Evolutionary conservation across 305 asterid species (phyloP).

Genomic region (Coffea humblotiana): DNA sequence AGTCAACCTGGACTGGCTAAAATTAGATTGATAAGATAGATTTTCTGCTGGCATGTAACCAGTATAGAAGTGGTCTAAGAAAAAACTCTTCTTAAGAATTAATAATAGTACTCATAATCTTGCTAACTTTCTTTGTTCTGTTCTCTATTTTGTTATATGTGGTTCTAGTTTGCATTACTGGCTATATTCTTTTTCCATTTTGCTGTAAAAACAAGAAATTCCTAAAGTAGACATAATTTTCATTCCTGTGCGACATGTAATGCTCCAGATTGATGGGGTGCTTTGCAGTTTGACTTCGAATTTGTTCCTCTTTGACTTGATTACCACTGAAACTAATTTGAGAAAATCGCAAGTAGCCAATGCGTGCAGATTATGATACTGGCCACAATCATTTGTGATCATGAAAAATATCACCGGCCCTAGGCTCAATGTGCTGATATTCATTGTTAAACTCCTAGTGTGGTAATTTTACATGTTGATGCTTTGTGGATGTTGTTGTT

Average conservation of each 20-base stretch:
- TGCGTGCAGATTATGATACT: background rate
- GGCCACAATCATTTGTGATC: background rate
- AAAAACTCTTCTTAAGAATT: background rate
- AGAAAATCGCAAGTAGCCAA: background rate
- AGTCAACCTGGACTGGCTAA: background rate
- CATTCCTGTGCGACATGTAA: background rate
- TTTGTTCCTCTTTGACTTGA: background rate
- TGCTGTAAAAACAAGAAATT: background rate
- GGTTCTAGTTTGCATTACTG: background rate
- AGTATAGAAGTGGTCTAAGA: background rate
- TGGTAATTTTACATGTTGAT: background rate
- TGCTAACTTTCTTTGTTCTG: background rate
- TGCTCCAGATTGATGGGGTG: background rate
- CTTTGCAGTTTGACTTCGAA: background rate
- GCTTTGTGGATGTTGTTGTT: background rate
- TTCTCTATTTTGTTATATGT: background rate
- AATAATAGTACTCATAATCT: background rate
- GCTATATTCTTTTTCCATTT: background rate
- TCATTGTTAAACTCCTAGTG: background rate
- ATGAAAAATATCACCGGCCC: background rate
- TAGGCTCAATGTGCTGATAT: background rate
- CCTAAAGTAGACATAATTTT: background rate
- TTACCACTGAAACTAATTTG: background rate
- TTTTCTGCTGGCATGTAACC: background rate
- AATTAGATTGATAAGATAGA: background rate